Evolutionary conservation across 805 yeast genomes (phyloP), one percentile per base, ranked within the genome.

Genomic region (Tetrapisispora pingtungensis): DNA sequence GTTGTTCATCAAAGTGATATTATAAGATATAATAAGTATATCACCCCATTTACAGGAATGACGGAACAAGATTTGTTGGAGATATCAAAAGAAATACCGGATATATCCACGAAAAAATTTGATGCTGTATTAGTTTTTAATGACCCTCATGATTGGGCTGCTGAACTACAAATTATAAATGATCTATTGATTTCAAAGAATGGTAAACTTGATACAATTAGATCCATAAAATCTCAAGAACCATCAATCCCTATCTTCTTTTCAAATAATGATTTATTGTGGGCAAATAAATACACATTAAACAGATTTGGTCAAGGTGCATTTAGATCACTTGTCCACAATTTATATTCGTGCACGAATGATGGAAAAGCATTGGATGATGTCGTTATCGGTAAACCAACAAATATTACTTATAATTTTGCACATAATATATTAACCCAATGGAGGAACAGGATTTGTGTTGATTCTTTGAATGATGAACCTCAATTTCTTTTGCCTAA

Each of bases 281-380:
- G 96, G 95, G 85, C 96, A 15, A 88, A 84, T 57, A 87, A 81
- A 55, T 89, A 81, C 61, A 64, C 59, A 14, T 64, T 81, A 44
- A 86, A 95, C 19, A 72, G 97, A 44, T 84, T 86, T 56, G 97
- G 96, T 7, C 95, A 88, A 65, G 97, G 97, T 22, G 94, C 90
- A 1, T 81, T 84, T 55, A 70, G 90, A 48, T 72, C 76, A 42
- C 65, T 75, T 36, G 64, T 83, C 4, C 82, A 84, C 55, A 65
- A 75, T 4, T 62, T 87, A 36, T 84, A 84, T 41, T 41, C 56
- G 26, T 74, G 73, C 41, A 59, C 70, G 43, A 79, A 82, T 46
- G 65, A 64, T n/a, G 77, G 78, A 14, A 42, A 52, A 7, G 58
- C 62, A 2, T 63, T 88, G 48, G 66, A 73, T 32, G 74, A 75